Base-by-base conservation (phyloP, 805 yeast species). In the Cyberlindnera saturnus region DNA sequence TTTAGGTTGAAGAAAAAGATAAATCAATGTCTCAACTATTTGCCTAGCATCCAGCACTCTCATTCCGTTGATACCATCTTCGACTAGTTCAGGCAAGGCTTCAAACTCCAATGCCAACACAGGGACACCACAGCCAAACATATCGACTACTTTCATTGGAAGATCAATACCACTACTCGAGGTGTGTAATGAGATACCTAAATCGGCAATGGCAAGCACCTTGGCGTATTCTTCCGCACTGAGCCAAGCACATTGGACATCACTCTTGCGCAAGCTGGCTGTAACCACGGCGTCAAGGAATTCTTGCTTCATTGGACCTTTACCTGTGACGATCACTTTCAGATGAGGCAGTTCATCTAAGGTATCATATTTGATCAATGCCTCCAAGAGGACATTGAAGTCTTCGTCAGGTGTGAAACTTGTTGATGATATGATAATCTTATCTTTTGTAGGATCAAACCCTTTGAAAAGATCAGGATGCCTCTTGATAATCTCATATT, bases 341-440 rank as follows among this genome's bases (percentile, higher is more conserved):
- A 90, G 56, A 3, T 71, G 73, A 1, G 81, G 80, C 4, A 72
- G 49, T 4, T 40, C 41, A 32, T n/a, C 32, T 39, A 63, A 61
- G 11, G 53, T 50, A 9, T 50, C 52, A 50, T 87, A 82, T 18
- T 63, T 50, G 40, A 73, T 72, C 42, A 93, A 66, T 0, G 96
- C 88, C 10, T 80, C 77, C 15, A 91, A 65, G 15, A 93, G 64
- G 32, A 86, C 63, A 19, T 67, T 67, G 43, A 93, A 79, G 60
- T 93, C 96, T 62, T 93, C 99, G 62, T 93, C 99, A 1, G 95
- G 93, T 0, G 99, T 91, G 60, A 89, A 93, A 1, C 96, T 88
- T 0, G 99, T 91, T 0, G 97, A 83, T 0, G 91, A 82, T 4
- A 91, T 78, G 13, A 93, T 52, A n/a, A 91, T 69, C 50, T 79